phyloP scores from a whole-genome alignment of 805 yeast genomes.

The Lipomyces japonicus region DNA sequence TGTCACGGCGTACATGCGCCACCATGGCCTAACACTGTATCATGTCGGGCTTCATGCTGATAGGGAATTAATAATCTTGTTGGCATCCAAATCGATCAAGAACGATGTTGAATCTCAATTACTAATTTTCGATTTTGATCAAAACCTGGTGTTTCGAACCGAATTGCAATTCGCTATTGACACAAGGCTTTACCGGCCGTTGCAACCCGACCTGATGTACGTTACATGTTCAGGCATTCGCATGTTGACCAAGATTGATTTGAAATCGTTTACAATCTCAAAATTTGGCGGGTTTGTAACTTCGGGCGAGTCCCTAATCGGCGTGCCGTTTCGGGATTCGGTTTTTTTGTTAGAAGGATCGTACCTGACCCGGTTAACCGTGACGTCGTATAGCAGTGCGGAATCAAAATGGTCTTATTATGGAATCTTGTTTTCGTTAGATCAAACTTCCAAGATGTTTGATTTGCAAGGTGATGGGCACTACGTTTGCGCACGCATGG shows the following conservation, averaged over 20 bases:
- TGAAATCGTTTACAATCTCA: conserved; percentile 3
- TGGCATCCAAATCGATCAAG: conserved; percentile 10
- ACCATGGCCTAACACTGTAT: conserved; percentile 5
- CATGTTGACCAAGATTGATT: conserved; percentile 17
- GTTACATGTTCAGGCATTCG: conserved; percentile 28
- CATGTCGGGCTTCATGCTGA: conserved; percentile 18
- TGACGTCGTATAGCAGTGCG: conserved; percentile 14
- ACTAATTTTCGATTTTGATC: conserved; percentile 21
- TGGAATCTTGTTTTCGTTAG: conserved; percentile 26
- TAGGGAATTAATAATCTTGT: conserved; percentile 14
- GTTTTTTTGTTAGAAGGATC: conserved; percentile 29
- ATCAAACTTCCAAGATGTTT: conserved; percentile 27
- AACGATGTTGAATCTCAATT: conserved; percentile 17
- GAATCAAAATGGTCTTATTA: conserved; percentile 27
- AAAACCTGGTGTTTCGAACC: conserved; percentile 13
- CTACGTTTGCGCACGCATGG: conserved; percentile 28
- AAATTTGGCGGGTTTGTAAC: conserved; percentile 24
- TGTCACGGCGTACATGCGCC: conserved; percentile 1
- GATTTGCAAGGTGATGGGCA: conserved; percentile 30
- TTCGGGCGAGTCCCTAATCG: conserved; percentile 26
- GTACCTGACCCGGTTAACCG: conserved; percentile 23
- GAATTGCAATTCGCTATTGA: conserved; percentile 15
- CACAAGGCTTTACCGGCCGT: conserved; percentile 19
- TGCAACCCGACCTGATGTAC: conserved; percentile 16
- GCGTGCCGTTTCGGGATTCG: conserved; percentile 28